Base-by-base conservation (phyloP, 148 eudicot genomes). In the Chenopodium formosanum region DNA sequence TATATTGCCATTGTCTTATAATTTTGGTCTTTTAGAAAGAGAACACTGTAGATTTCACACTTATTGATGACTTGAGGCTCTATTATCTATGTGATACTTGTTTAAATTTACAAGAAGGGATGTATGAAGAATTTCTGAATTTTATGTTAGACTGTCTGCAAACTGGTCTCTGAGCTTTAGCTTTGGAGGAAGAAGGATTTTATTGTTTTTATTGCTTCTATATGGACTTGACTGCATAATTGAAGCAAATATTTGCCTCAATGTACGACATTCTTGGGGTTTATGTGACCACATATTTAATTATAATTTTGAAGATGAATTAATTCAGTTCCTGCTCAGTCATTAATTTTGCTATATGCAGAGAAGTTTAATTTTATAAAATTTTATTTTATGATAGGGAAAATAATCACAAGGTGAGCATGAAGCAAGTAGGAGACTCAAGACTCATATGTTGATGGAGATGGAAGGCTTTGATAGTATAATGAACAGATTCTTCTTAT, bases 391-490 rank as follows among this genome's bases (percentile, higher is more conserved):
- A 17, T 87, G 86, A 79, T 93, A 97, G 99, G 92, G 98, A 78
- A 97, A 97, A 88, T 92, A 29, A 29, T 29, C 99, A 82, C 98
- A 97, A 77, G 99, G 99, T 79, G 99, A 97, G 84, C 99, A 97
- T 78, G 99, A 97, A 87, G 90, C 99, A 77, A 94, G 98, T 79
- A 90, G 99, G 73, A 91, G 99, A 84, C 86, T 97, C 50, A 97
- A 97, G 90, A 97, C 99, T 79, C 99, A 97, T 76, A 94, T 94
- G 77, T 97, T 97, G 81, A 97, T 97, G 29, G 99, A 97, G 86
- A 96, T 96, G 99, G 99, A 97, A 89, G 99, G 99, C 65, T 97
- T 97, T 88, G 99, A 97, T 83, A 82, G 88, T 80, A 98, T 88
- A 46, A 91, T 77, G 99, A 97, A 89, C 99, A 97, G 86, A 87